A percentile compares a stretch with the other conserved stretches of the same genome.
phyloP scores from a whole-genome alignment of 176 grass and related monocot genomes.

The Phoenix dactylifera region DNA sequence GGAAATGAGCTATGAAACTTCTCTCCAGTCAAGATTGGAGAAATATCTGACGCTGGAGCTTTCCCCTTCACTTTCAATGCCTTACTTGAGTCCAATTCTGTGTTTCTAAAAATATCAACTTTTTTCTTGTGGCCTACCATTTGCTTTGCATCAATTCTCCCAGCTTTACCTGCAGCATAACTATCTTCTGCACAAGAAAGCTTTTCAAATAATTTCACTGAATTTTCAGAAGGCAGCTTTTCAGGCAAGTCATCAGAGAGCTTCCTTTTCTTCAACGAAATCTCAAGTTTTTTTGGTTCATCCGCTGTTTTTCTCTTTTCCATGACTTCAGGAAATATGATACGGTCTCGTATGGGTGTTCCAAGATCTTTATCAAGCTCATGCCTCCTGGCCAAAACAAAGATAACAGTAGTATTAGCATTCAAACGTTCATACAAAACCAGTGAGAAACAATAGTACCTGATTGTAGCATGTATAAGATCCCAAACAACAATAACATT shows the following conservation, averaged over 20 bases:
- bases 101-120: neutral
- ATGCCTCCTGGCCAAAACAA: constrained; percentile 44
- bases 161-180: too few relatives aligned
- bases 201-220: constrained; percentile 3
- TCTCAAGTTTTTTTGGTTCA: constrained; percentile 14
- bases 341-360: constrained; percentile 45
- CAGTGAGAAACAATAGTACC: too few relatives aligned
- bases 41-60: constrained; percentile 10
- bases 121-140: constrained; percentile 5
- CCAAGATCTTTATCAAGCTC: constrained; percentile 31
- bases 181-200: too few relatives aligned
- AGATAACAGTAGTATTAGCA: neutral
- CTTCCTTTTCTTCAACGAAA: constrained; percentile 22
- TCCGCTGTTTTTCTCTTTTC: constrained; percentile 14
- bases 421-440: neutral
- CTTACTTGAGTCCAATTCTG: too few relatives aligned
- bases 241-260: constrained; percentile 16
- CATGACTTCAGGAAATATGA: constrained; percentile 49
- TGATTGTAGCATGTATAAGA: too few relatives aligned
- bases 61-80: constrained; percentile 11
- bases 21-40: constrained; percentile 16
- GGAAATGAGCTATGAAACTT: constrained; percentile 54
- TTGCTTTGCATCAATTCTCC: too few relatives aligned
- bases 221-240: constrained; percentile 15
- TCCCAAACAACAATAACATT: too few relatives aligned